Evolutionary conservation across 1,284 basidiomycete species (phyloP), one percentile per base, ranked within the genome.

Genomic region (Sporisorium exsertum): DNA sequence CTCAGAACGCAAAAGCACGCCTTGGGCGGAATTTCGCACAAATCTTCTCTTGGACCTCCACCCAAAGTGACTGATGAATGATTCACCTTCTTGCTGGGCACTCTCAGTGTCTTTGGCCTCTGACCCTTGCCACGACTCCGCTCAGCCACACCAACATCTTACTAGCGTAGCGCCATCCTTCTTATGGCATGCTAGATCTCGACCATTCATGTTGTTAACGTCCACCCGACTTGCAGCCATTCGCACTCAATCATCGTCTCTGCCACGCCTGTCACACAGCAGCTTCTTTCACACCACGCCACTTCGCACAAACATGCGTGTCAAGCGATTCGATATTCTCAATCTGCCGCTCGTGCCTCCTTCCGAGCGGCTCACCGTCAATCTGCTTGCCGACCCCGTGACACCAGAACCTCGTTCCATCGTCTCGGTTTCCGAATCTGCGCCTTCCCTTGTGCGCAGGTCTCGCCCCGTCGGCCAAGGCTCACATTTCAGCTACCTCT

Each of bases 401-500:
- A 90, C 90, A 0, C 80, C 81, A 13, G 88, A 89, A 1, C 88
- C 89, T 3, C 87, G 89, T 0, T 81, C 88, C 5, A 86, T 85
- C 0, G 91, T 92, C 75, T 87, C 89, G 43, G 86, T 87, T 1
- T 46, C 71, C 10, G 65, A 50, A 7, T 77, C 78, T 20, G 66
- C 77, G 4, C 79, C 81, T 13, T 79, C 82, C 10, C 81, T 88
- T 72, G 81, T 92, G 15, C 93, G 94, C 83, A 90, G 94, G 45
- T 89, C 93, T 62, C 75, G 90, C 89, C 72, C 88, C 89, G 57
- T 88, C 90, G 75, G 88, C 10, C 86, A 88, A 0, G 85, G 90
- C 26, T 89, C 90, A 0, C 93, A 94, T 82, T 97, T 93, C 88
- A 91, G 93, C 13, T 91, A 92, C 82, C 91, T 94, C 51, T 89